phyloP scores from a whole-genome alignment of 306 rosid genomes.

The Prunus mume region DNA sequence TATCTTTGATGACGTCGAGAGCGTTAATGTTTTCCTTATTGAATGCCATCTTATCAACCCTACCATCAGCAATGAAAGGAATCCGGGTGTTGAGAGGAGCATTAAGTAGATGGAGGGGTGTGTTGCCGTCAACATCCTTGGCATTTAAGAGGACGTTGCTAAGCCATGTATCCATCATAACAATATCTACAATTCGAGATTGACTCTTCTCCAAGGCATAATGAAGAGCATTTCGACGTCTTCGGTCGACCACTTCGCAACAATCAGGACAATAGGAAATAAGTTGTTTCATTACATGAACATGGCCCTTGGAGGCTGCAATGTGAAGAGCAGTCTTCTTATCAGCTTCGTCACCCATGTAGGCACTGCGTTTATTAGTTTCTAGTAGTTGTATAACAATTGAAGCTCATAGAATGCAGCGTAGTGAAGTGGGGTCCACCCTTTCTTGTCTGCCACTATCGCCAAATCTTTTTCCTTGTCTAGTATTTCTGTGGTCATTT shows the following conservation, averaged over 20 bases:
- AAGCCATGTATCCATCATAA: background rate
- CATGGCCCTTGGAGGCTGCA: background rate
- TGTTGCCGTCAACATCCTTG: background rate
- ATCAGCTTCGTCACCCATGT: no score
- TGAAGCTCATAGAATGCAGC: background rate
- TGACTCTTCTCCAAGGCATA: rapidly evolving
- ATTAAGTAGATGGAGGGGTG: background rate
- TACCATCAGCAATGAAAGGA: background rate
- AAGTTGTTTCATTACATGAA: background rate
- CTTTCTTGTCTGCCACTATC: background rate
- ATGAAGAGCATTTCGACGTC: background rate
- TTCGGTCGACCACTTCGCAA: background rate
- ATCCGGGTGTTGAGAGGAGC: no score
- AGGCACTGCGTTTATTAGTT: background rate
- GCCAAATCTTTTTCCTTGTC: background rate
- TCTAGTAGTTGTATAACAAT: background rate
- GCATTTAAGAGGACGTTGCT: background rate
- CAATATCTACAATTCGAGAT: rapidly evolving
- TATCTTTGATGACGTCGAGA: background rate
- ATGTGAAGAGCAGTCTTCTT: background rate
- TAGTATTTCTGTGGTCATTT: no score
- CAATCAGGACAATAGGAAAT: background rate
- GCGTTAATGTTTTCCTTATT: background rate
- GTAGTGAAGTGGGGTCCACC: background rate
- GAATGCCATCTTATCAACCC: background rate